Evolutionary conservation across 2,329 filamentous ascomycete species (phyloP), one percentile per base, ranked within the genome.

Genomic region (Talaromyces verruculosus): DNA sequence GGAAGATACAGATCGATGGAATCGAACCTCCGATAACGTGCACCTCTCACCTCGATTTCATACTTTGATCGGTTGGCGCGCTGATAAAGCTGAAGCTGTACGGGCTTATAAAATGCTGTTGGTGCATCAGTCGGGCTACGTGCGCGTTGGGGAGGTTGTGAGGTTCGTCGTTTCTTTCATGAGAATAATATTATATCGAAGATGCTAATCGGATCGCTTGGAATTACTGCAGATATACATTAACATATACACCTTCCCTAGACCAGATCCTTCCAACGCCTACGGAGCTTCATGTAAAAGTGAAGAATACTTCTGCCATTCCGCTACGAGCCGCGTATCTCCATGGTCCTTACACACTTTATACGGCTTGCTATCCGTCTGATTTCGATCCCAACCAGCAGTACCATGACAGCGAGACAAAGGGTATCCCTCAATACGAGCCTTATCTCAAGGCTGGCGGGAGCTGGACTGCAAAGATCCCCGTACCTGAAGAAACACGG

Each of bases 371-470:
- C 28, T 96, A 96, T 72, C 92, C 94, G 0, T 85, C 91, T 17
- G 87, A 84, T 57, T 98, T 95, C 81, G 86, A 93, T 72, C 92
- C 94, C 1, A 93, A 97, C 78, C 82, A 84, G 70, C 93, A 92
- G 75, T 89, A 91, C 71, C 86, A 89, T 66, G 84, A 89, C 61
- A 85, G 89, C 1, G 85, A 88, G 62, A 83, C 84, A 62, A 89
- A 93, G 80, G 92, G 91, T 57, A 85, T 90, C 1, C 95, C 95
- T 17, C 91, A 96, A 72, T 99, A 95, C 74, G 95, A 99, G 79
- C 94, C 95, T 57, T 94, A 97, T 82, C 85, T 99, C 75, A 98
- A 98, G 82, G 93, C 95, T 8, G 95, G 93, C 35, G 93, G 92
- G 6, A 88, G 85, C 55, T 99, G 93, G 91, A 87, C 88, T 72